phyloP scores from a whole-genome alignment of 441 rosid genomes.

The Erysimum cheiri region DNA sequence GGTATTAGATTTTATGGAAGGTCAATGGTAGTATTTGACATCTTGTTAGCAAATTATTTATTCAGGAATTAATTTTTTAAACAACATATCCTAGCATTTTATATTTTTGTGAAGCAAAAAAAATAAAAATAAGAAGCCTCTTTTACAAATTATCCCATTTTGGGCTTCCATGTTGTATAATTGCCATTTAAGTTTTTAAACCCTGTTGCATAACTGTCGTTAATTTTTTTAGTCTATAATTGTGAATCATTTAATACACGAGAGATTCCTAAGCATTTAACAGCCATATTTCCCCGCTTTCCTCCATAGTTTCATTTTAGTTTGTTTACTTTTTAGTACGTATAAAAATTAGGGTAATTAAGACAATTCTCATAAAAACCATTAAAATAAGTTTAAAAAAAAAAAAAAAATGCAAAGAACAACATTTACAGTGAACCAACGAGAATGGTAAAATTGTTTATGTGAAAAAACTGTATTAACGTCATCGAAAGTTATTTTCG shows the following conservation, averaged over 20 bases:
- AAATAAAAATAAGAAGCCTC: not conserved
- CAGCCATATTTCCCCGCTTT: slow-evolving; percentile 29
- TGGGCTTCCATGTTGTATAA: slow-evolving; percentile 8
- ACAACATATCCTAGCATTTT: too few species aligned
- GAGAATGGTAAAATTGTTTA: not conserved
- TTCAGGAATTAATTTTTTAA: not conserved
- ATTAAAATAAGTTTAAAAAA: too few species aligned
- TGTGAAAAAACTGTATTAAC: not conserved
- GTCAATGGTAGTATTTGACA: slow-evolving; percentile 42
- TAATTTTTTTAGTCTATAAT: not conserved
- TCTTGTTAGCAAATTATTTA: too few species aligned
- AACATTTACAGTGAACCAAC: not conserved
- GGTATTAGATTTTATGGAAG: slow-evolving; percentile 34
- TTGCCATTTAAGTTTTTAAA: not conserved
- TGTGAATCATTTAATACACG: slow-evolving; percentile 31
- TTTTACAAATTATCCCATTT: slow-evolving; percentile 9
- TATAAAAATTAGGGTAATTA: too few species aligned
- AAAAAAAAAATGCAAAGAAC: too few species aligned
- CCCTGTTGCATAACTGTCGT: not conserved
- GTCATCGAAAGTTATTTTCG: not conserved
- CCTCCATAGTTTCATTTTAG: not conserved
- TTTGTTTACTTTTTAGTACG: too few species aligned
- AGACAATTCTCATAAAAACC: too few species aligned
- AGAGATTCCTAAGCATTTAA: slow-evolving; percentile 21
- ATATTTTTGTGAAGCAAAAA: not conserved